phyloP scores from a whole-genome alignment of 805 yeast genomes.

The Kodamaea fukazawae region DNA sequence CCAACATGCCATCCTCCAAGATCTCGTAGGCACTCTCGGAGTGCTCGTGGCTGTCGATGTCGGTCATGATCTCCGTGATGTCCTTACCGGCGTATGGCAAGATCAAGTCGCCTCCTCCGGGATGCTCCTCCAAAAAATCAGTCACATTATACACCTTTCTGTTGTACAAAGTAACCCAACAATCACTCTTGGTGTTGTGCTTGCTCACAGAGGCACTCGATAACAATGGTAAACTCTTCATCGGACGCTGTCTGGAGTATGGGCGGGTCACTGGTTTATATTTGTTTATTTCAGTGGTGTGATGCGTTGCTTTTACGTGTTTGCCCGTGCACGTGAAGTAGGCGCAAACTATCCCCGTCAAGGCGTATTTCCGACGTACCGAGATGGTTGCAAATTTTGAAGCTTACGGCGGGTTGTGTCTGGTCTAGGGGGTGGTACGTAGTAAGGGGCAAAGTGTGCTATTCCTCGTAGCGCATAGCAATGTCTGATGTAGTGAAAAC shows the following conservation, averaged over 20 bases:
- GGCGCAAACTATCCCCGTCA: too few species aligned
- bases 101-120: slow-evolving; percentile 62
- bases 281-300: too few species aligned
- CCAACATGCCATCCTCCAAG: slow-evolving; percentile 72
- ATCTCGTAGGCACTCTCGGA: slow-evolving; percentile 84
- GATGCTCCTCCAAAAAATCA: slow-evolving; percentile 66
- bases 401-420: too few species aligned
- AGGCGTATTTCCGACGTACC: too few species aligned
- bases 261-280: too few species aligned
- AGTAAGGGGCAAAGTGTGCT: too few species aligned
- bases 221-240: slow-evolving; percentile 52
- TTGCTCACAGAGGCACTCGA: slow-evolving; percentile 50
- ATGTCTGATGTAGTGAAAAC: too few species aligned
- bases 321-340: too few species aligned
- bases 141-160: slow-evolving; percentile 87
- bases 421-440: too few species aligned
- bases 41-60: slow-evolving; percentile 69
- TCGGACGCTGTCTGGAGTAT: neutral
- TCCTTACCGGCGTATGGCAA: slow-evolving; percentile 59
- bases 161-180: slow-evolving; percentile 79
- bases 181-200: slow-evolving; percentile 54
- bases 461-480: too few species aligned
- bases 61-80: slow-evolving; percentile 73
- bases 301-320: too few species aligned
- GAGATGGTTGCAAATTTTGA: too few species aligned